phyloP scores from a whole-genome alignment of 2,329 filamentous ascomycete genomes.

The Nothophaeocryptopus gaeumannii region DNA sequence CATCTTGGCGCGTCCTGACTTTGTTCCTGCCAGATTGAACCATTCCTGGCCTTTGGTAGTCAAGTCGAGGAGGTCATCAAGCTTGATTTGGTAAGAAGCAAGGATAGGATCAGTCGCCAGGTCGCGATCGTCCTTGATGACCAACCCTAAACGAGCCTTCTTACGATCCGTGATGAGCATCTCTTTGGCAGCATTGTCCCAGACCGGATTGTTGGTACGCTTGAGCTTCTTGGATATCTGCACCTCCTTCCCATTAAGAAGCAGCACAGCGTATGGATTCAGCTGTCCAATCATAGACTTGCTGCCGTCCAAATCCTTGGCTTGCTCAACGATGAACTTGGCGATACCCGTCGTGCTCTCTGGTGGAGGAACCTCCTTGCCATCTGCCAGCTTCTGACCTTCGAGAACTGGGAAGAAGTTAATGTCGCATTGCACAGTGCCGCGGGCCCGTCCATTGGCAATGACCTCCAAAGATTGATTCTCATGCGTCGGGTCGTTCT shows the following conservation, averaged over 20 bases:
- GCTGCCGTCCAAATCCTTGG: slow-evolving; percentile 88
- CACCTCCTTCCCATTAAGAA: slow-evolving; percentile 89
- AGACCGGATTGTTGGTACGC: slow-evolving; percentile 95
- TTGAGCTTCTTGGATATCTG: slow-evolving; percentile 90
- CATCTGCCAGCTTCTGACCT: slow-evolving; percentile 67
- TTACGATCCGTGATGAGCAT: slow-evolving; percentile 92
- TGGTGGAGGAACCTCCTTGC: slow-evolving; percentile 74
- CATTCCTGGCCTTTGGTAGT: slow-evolving; percentile 93
- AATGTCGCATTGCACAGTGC: slow-evolving; percentile 75
- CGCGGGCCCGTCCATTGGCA: slow-evolving; percentile 78
- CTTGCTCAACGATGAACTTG: slow-evolving; percentile 89
- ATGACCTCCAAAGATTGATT: slow-evolving; percentile 82
- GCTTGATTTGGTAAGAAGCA: slow-evolving; percentile 90
- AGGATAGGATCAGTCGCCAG: slow-evolving; percentile 77
- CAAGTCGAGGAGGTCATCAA: slow-evolving; percentile 87
- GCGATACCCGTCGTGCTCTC: slow-evolving; percentile 92
- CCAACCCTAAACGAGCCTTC: slow-evolving; percentile 82
- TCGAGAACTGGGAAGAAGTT: slow-evolving; percentile 94
- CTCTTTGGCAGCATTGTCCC: slow-evolving; percentile 89
- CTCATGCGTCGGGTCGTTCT: slow-evolving; percentile 73
- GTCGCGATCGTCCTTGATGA: slow-evolving; percentile 94
- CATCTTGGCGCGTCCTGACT: slow-evolving; percentile 84
- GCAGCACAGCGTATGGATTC: slow-evolving; percentile 83
- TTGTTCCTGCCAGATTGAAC: slow-evolving; percentile 81
- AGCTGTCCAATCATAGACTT: slow-evolving; percentile 90